A percentile compares a stretch with the other conserved stretches of the same genome.
These are phyloP conservation scores for Apostasia shenzhenica DNA, from an alignment of 106 monocot species.

Conservation along the genomic window DNA sequence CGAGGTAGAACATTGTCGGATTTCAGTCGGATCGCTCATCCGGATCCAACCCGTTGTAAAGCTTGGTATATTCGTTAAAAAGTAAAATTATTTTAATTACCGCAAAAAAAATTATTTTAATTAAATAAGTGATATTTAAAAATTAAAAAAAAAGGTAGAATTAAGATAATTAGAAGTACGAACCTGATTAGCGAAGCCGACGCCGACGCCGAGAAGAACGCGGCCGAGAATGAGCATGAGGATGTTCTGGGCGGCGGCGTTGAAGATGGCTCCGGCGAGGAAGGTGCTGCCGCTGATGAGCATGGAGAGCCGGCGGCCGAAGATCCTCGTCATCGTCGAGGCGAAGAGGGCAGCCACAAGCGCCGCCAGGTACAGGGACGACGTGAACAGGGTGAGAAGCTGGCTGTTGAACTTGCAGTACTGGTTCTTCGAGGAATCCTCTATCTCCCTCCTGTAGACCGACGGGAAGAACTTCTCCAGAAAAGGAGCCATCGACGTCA, in stretches of 20 bases:
- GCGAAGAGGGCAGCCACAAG: constrained; percentile 32
- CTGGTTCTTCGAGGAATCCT: constrained; percentile 12
- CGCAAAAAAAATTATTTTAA: no score
- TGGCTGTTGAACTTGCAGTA: constrained; percentile 17
- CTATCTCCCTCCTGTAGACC: constrained; percentile 15
- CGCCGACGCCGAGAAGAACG: constrained; percentile 8
- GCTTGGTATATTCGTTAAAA: not conserved
- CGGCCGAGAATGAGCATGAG: constrained; percentile 28
- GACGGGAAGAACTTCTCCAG: constrained; percentile 27
- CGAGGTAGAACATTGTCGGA: no score
- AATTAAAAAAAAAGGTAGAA: not conserved
- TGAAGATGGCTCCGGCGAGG: constrained; percentile 28
- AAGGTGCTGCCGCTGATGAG: constrained; percentile 24
- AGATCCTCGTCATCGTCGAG: constrained; percentile 14
- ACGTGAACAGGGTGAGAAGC: constrained; percentile 19
- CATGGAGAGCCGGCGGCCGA: constrained; percentile 35
- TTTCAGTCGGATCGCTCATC: no score
- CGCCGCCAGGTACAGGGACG: constrained; percentile 34
- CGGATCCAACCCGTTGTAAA: not conserved
- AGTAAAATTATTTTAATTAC: no score
- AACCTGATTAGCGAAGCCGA: constrained; percentile 35
- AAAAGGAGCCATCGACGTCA: constrained; percentile 33
- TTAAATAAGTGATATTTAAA: not conserved
- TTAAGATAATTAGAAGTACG: no score
- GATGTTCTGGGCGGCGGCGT: constrained; percentile 22